Percentiles rank a stretch among this genome's conserved stretches.
These are phyloP conservation scores for Collybia sp. DNA, from an alignment of 768 basidiomycete species.

Conservation along the genomic window DNA sequence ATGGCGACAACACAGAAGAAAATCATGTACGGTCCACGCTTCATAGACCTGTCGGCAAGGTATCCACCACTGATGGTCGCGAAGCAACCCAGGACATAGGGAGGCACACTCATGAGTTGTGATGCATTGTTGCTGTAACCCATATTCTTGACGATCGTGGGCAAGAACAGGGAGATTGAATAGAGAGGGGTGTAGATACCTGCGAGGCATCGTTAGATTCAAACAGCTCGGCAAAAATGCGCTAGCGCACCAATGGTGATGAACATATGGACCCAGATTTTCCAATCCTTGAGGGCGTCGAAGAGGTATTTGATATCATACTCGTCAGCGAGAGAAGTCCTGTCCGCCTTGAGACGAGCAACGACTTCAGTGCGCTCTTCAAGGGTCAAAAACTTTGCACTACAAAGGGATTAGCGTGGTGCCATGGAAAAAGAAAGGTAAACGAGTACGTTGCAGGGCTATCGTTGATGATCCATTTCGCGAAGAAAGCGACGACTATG, in stretches of 20 bases:
- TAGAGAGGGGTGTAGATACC: constrained; percentile 25
- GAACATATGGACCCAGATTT: constrained; percentile 28
- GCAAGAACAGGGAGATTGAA: constrained; percentile 29
- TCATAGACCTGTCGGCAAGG: constrained; percentile 16
- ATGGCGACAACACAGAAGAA: constrained; percentile 19
- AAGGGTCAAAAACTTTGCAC: constrained; percentile 22
- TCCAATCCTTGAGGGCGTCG: constrained; percentile 24
- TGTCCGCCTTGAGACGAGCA: constrained; percentile 21
- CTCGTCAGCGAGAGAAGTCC: constrained; percentile 21
- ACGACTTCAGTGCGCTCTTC: constrained; percentile 22
- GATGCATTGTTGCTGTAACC: constrained; percentile 35
- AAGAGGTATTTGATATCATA: constrained; percentile 19
- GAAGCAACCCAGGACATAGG: constrained; percentile 25
- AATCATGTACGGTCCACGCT: constrained; percentile 23
- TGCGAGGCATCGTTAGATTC: constrained; percentile 1
- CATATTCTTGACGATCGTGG: constrained; percentile 47
- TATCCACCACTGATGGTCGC: constrained; percentile 20
- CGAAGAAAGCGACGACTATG: constrained; percentile 25
- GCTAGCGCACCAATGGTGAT: constrained; percentile 21
- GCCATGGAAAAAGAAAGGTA: background rate
- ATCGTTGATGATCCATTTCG: constrained; percentile 21
- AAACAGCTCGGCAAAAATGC: background rate
- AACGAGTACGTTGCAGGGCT: constrained; percentile 21
- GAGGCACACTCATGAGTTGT: constrained; percentile 41
- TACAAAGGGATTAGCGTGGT: background rate